Base-by-base conservation (phyloP, 192 early-diverging fungal species). In the Coemansia sp. region DNA sequence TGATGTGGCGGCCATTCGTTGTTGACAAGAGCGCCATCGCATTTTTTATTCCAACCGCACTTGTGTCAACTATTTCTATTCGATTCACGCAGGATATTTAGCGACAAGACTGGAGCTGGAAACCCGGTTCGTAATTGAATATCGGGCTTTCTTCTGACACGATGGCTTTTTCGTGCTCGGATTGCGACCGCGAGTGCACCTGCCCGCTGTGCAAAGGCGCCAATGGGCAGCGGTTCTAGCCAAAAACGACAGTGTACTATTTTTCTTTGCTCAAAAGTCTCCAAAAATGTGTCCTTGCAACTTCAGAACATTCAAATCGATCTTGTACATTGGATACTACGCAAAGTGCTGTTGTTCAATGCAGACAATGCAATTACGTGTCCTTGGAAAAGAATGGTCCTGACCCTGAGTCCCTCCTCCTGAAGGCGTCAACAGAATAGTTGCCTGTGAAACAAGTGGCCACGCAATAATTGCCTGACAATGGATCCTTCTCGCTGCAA, bases 141-240 rank as follows among this genome's bases (percentile, higher is more conserved):
- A n/a, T n/a, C n/a, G n/a, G n/a, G n/a, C n/a, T n/a, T n/a, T 38
- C 35, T 38, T 15, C 35, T 12, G 25, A 44, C 22, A 52, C 39
- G 50, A 14, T 39, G 23, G 3, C 12, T 52, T 17, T 39, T 26
- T 15, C 23, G 7, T 17, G 23, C 35, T 29, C 35, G 11, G 54
- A 61, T 53, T 61, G 54, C 27, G 65, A 68, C 47, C 53, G 65
- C 28, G 58, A 68, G 28, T 68, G 65, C 34, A 68, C 58, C 23
- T 68, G 65, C 35, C 48, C 65, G 27, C 50, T 68, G 9, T 68
- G 58, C 35, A 56, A 48, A 28, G 65, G 65, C 8, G 50, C 48
- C 15, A 38, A 41, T 36, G 48, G 58, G 17, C 52, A 64, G 49
- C 14, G 19, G 12, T 25, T 22, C 25, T 25, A 25, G 42, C 23